Evolutionary conservation across 108 stramenopile species (phyloP), one percentile per base, ranked within the genome.

Genomic region (Nitzschia inconspicua): DNA sequence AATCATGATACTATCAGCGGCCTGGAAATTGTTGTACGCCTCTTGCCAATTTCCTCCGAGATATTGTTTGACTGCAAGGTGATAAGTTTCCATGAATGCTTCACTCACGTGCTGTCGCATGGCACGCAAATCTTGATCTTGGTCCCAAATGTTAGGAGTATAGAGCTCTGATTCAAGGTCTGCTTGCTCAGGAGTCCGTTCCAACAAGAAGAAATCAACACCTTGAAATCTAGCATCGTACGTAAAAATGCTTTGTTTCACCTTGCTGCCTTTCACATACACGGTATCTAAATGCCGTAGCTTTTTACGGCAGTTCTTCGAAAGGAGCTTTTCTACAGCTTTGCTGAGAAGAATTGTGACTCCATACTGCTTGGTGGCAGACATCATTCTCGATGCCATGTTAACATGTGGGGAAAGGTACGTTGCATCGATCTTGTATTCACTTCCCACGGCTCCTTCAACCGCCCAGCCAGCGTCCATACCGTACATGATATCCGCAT

Each of bases 381-480:
- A 85, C 88, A 89, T 93, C 90, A 97, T 93, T 41, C 96, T 75
- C 3, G 91, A 88, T 19, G 96, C 91, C 93, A 95, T 93, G 60
- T 97, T 97, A 19, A 97, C 96, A 71, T 94, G 93, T 13, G 96
- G 96, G 14, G 91, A 93, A 4, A 97, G 74, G 60, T 97, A 97
- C n/a, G 96, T 97, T 28, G 96, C 96, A 72, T 97, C 96, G 54
- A 96, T 91, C 66, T 96, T 96, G 73, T 88, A 85, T 37, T 76
- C 65, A 36, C 80, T 83, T 2, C 95, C 95, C 16, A 96, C 95
- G 3, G 95, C 95, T 36, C 95, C 95, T 56, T 96, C 95, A 0
- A 94, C 84, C 7, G 92, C 92, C 98, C 98, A 98, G 14, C 98
- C 98, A 30, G 95, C 89, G 76, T 97, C 92, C 85, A 98, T 86